Percentiles rank a stretch among this genome's conserved stretches.
phyloP scores from a whole-genome alignment of 306 rosid species.

The Chamaecrista fasciculata region DNA sequence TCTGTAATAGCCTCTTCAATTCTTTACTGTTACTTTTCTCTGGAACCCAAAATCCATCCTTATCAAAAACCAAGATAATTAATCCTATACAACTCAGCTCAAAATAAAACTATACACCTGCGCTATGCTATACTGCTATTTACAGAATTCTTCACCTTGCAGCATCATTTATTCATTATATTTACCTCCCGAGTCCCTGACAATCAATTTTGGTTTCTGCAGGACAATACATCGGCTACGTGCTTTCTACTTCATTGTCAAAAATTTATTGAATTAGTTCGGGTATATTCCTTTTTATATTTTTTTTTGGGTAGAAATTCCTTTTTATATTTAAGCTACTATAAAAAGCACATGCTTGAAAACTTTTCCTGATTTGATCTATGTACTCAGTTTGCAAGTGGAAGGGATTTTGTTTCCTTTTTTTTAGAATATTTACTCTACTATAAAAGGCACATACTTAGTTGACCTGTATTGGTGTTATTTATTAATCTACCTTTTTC shows the following conservation, averaged over 20 bases:
- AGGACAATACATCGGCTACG: constrained; percentile 87
- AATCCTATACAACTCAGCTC: too few relatives aligned
- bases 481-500: background rate
- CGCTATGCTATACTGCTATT: too few relatives aligned
- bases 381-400: background rate
- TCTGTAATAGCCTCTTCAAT: too few relatives aligned
- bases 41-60: too few relatives aligned
- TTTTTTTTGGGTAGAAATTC: constrained; percentile 24
- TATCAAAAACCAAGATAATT: too few relatives aligned
- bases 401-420: constrained; percentile 7
- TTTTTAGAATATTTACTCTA: too few relatives aligned
- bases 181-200: constrained; percentile 17
- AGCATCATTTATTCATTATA: constrained; percentile 12
- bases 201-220: constrained; percentile 41
- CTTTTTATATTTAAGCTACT: constrained; percentile 27
- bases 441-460: constrained; percentile 10
- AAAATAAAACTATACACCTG: too few relatives aligned
- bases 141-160: too few relatives aligned
- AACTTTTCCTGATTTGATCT: background rate
- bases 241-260: constrained; percentile 98
- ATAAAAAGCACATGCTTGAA: background rate
- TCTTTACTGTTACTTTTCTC: too few relatives aligned
- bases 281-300: constrained; percentile 59
- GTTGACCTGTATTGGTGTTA: background rate
- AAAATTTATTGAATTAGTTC: constrained; percentile 88